Conservation (phyloP, 2,329 filamentous ascomycete species). For the Blastomyces percursus region DNA sequence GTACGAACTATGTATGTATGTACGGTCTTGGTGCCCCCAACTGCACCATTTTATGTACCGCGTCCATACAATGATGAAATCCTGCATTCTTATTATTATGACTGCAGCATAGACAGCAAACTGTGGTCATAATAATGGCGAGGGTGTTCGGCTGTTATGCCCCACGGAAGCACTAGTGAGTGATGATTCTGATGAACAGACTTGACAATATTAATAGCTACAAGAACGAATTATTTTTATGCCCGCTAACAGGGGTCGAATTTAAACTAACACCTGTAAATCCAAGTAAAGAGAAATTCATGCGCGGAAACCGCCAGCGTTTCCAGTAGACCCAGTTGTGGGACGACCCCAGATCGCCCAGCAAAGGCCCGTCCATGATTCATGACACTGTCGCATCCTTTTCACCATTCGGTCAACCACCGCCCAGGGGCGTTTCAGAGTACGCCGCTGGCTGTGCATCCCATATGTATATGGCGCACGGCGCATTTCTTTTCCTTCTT, state of each 20-base stretch:
- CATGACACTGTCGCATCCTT: conserved; percentile 2
- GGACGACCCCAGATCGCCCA: conserved; percentile 4
- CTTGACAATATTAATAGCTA: not conserved
- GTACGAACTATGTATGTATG: not conserved
- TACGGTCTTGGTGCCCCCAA: not conserved
- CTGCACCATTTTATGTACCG: not conserved
- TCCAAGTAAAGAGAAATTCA: not conserved
- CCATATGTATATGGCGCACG: conserved; percentile 9
- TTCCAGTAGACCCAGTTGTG: conserved; percentile 4
- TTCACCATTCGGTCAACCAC: not conserved
- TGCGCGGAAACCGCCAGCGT: not conserved
- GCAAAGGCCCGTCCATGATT: not conserved
- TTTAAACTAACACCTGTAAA: not conserved
- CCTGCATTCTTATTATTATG: not conserved
- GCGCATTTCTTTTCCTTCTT: conserved; percentile 7
- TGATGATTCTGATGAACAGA: not conserved
- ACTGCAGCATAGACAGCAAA: not conserved
- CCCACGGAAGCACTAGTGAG: not conserved
- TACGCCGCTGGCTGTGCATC: conserved; percentile 4
- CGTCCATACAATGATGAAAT: conserved; percentile 2
- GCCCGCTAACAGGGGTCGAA: not conserved
- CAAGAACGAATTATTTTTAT: not conserved
- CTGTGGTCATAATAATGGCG: not conserved
- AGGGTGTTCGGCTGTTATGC: not conserved
- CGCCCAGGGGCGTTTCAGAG: conserved; percentile 6